phyloP scores from a whole-genome alignment of 108 stramenopile genomes.

The Pseudonitzschia multistriata region DNA sequence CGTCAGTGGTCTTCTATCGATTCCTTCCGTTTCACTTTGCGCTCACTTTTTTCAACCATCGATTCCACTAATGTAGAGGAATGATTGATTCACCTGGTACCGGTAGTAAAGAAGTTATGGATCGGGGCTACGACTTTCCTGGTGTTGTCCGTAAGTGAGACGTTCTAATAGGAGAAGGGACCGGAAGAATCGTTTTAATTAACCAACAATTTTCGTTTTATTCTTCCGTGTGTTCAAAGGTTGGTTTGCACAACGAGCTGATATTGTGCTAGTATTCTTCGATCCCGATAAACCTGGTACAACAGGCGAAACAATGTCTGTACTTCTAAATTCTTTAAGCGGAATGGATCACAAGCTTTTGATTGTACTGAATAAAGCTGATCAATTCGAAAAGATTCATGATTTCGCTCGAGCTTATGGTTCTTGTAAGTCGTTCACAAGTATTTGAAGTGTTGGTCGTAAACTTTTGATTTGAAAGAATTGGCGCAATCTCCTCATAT shows the following conservation, averaged over 20 bases:
- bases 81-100: conserved; percentile 93
- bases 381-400: conserved; percentile 91
- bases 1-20: not conserved
- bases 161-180: not conserved
- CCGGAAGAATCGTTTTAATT: conserved; percentile 28
- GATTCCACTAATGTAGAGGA: conserved; percentile 58
- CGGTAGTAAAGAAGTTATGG: conserved; percentile 54
- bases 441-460: not conserved
- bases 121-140: conserved; percentile 96
- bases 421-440: conserved; percentile 28
- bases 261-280: conserved; percentile 97
- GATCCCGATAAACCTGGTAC: conserved; percentile 97
- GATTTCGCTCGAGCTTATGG: conserved; percentile 99
- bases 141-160: conserved; percentile 13
- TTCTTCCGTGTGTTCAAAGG: conserved; percentile 8
- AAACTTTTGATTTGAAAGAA: not conserved
- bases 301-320: conserved; percentile 96
- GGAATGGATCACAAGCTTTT: conserved; percentile 99
- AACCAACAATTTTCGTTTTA: conserved; percentile 20
- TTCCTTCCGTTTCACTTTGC: not conserved
- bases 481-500: too few relatives aligned
- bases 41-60: not conserved
- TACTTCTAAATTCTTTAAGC: conserved; percentile 85
- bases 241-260: conserved; percentile 98
- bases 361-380: conserved; percentile 98